Base-by-base conservation (phyloP, 2,329 filamentous ascomycete genomes). In the Colletotrichum gigasporum region DNA sequence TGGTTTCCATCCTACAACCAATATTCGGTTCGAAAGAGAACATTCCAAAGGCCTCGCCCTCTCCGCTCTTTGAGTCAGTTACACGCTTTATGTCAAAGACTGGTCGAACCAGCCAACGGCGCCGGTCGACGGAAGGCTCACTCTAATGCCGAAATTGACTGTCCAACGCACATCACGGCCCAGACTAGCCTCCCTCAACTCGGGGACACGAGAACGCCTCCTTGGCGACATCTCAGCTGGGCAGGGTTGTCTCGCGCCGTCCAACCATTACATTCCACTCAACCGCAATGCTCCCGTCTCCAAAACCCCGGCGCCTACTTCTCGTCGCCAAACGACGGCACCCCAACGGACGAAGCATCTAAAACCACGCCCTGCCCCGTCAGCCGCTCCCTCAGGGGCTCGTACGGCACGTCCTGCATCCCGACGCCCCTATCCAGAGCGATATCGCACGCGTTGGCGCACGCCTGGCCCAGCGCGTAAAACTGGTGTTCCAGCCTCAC, bases 401-500 rank as follows among this genome's bases (percentile, higher is more conserved):
- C 37, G 16, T 63, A 67, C 5, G 54, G 58, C 7, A 60, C 53
- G 4, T 64, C 39, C 54, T 66, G 41, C 16, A 59, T 5, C 14
- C 2, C 10, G 11, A 42, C 6, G 4, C 28, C 41, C 10, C 44
- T 39, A 39, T 52, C 45, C 10, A 66, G 32, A 9, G 63, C 65
- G 28, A 67, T 65, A 56, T 67, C 34, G 20, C 56, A 53, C 5
- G 56, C 65, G 30, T 66, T 59, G 8, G 42, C 63, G 22, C 52
- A 63, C 26, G 64, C 64, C 37, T 65, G 59, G 26, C 54, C 64
- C 6, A 67, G 22, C 16, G 53, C 54, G 44, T 60, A 52, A 11
- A 61, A 67, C 47, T 56, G 60, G 26, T 65, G 66, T 34, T 68
- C 59, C 34, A 67, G 47, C 22, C 59, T 16, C 16, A 60, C 59